Percentiles rank a stretch among this genome's conserved stretches.
Evolutionary conservation across 306 rosid species (phyloP).

Genomic region (Citrullus mucosospermus): DNA sequence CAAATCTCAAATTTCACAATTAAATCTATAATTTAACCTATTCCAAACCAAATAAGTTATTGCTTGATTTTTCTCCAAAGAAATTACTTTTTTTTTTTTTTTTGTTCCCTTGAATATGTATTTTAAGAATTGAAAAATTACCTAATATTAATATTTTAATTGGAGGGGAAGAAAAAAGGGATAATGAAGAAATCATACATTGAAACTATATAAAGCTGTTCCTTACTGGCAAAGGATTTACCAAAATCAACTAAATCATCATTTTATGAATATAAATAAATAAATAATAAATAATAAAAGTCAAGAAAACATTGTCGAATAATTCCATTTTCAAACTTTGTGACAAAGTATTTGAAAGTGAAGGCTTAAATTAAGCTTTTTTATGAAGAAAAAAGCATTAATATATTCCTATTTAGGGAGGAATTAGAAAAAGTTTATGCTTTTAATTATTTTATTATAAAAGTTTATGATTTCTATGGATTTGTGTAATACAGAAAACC

Average conservation of each 20-base stretch:
- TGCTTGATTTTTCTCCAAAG: too few relatives aligned
- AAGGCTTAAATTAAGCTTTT: background rate
- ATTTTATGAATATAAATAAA: too few relatives aligned
- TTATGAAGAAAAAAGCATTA: background rate
- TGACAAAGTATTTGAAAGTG: background rate
- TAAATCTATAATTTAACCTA: too few relatives aligned
- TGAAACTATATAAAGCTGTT: too few relatives aligned
- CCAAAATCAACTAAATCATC: too few relatives aligned
- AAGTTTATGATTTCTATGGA: background rate
- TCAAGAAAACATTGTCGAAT: too few relatives aligned
- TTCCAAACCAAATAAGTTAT: too few relatives aligned
- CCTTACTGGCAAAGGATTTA: too few relatives aligned
- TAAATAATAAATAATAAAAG: too few relatives aligned
- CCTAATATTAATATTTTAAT: background rate
- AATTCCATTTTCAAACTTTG: background rate
- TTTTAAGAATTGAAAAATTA: background rate
- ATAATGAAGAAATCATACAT: too few relatives aligned
- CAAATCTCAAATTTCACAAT: too few relatives aligned
- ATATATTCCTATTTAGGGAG: background rate
- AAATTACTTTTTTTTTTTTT: too few relatives aligned
- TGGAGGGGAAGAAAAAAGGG: background rate
- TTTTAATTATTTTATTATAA: background rate
- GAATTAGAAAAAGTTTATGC: background rate
- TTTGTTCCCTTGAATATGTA: background rate
- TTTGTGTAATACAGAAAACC: background rate